Evolutionary conservation across 2,329 filamentous ascomycete genomes (phyloP).

Genomic region (Sporothrix pallida): DNA sequence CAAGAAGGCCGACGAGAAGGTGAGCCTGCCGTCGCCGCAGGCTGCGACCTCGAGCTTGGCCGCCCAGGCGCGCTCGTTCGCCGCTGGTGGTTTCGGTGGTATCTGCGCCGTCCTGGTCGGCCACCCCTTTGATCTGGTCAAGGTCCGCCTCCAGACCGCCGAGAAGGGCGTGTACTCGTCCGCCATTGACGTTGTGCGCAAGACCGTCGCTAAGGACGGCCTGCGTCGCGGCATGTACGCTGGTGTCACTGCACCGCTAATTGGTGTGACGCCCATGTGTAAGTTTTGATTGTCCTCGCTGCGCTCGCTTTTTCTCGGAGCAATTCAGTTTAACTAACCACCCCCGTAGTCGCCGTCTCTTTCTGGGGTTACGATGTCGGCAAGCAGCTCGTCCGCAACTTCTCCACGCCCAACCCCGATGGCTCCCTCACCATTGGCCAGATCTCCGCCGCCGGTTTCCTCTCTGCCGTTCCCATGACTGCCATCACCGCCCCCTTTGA

Average conservation of each 20-base stretch:
- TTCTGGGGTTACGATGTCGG: conserved; percentile 94
- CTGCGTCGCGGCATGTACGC: conserved; percentile 83
- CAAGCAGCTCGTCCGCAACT: conserved; percentile 78
- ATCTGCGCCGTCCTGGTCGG: conserved; percentile 92
- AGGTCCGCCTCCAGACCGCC: conserved; percentile 95
- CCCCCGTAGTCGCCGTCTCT: conserved; percentile 65
- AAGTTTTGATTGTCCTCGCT: conserved; percentile 52
- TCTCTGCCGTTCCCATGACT: conserved; percentile 97
- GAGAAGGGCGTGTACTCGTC: conserved; percentile 90
- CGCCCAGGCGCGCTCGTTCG: conserved; percentile 76
- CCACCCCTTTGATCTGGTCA: conserved; percentile 97
- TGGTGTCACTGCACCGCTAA: conserved; percentile 92
- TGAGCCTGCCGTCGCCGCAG: conserved; percentile 45
- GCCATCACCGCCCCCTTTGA: conserved; percentile 98
- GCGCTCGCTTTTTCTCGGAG: not conserved
- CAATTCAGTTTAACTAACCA: not conserved
- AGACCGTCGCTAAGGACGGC: conserved; percentile 86
- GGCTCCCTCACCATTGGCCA: conserved; percentile 82
- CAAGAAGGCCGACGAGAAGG: conserved; percentile 27
- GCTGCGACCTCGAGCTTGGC: conserved; percentile 42
- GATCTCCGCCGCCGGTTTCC: conserved; percentile 91
- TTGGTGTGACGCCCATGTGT: conserved; percentile 99
- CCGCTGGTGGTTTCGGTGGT: conserved; percentile 89
- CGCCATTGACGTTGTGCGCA: conserved; percentile 89
- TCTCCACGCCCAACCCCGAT: conserved; percentile 68